phyloP scores from a whole-genome alignment of 192 early-diverging fungal genomes.

The Entomortierella chlamydospora region DNA sequence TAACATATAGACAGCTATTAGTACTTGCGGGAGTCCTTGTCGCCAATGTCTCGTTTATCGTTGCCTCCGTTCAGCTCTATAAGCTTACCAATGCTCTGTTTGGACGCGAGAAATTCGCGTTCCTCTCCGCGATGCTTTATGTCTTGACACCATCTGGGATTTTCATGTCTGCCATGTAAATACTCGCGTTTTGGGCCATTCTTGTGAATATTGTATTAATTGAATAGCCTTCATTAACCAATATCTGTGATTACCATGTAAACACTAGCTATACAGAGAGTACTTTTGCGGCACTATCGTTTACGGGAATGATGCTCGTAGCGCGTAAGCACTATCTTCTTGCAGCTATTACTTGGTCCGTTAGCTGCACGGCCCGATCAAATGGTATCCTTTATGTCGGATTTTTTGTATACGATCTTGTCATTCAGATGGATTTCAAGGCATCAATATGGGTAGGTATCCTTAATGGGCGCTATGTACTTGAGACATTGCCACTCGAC shows the following conservation, averaged over 20 bases:
- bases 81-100: conserved; percentile 41
- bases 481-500: not conserved
- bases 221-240: not conserved
- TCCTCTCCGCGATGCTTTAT: conserved; percentile 75
- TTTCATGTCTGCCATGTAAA: conserved; percentile 85
- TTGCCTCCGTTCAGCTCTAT: conserved; percentile 79
- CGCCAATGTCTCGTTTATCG: conserved; percentile 80
- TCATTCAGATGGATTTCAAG: conserved; percentile 53
- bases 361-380: conserved; percentile 73
- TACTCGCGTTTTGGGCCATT: not conserved
- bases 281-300: conserved; percentile 82
- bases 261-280: conserved; percentile 82
- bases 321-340: conserved; percentile 56
- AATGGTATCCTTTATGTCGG: conserved; percentile 88
- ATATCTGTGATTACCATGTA: conserved; percentile 62
- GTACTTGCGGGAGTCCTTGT: conserved; percentile 75
- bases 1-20: conserved; percentile 58
- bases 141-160: conserved; percentile 80
- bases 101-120: conserved; percentile 66
- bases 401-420: conserved; percentile 81
- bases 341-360: conserved; percentile 74
- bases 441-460: conserved; percentile 6
- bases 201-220: not conserved
- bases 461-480: too few relatives aligned
- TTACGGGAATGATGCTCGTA: conserved; percentile 78